phyloP scores from a whole-genome alignment of 148 eudicot genomes.

The Oxyria digyna region DNA sequence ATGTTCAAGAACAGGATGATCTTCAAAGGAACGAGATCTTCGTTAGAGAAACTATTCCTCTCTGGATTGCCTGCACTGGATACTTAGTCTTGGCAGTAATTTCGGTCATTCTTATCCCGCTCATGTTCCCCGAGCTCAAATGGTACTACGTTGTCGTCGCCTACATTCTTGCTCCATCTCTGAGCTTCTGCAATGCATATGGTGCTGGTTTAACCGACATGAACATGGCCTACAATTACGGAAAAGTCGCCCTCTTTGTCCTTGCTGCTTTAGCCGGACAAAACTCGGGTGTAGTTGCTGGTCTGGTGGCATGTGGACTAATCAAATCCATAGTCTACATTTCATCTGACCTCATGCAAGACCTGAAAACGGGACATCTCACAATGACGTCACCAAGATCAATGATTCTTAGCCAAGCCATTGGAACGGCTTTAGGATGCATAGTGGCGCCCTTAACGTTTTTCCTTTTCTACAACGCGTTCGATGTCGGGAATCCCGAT shows the following conservation, averaged over 20 bases:
- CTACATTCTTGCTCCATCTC: slow-evolving; percentile 43
- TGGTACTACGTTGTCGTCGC: slow-evolving; percentile 54
- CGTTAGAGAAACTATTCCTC: slow-evolving; percentile 39
- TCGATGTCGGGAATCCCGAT: slow-evolving; percentile 48
- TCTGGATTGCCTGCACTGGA: slow-evolving; percentile 37
- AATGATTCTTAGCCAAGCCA: slow-evolving; percentile 50
- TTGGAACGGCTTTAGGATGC: slow-evolving; percentile 55
- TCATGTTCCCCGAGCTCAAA: slow-evolving; percentile 46
- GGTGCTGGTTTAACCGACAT: slow-evolving; percentile 60
- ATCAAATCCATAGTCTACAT: slow-evolving; percentile 38
- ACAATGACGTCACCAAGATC: slow-evolving; percentile 50
- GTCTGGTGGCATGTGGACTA: slow-evolving; percentile 43
- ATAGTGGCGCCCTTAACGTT: slow-evolving; percentile 38
- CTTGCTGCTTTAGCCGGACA: slow-evolving; percentile 39
- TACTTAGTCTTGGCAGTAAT: slow-evolving; percentile 29
- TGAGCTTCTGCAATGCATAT: slow-evolving; percentile 62
- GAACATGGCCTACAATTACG: slow-evolving; percentile 62
- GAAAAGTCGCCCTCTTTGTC: slow-evolving; percentile 47
- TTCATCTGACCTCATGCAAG: slow-evolving; percentile 53
- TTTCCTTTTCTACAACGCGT: slow-evolving; percentile 45
- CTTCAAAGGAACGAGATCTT: slow-evolving; percentile 30
- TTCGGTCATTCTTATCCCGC: slow-evolving; percentile 33
- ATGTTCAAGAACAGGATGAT: slow-evolving; percentile 14
- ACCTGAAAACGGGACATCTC: slow-evolving; percentile 52
- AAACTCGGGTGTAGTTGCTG: slow-evolving; percentile 47